A percentile compares a stretch with the other conserved stretches of the same genome.
Evolutionary conservation across 2,329 filamentous ascomycete species (phyloP).

Genomic region (Curvularia sp.): DNA sequence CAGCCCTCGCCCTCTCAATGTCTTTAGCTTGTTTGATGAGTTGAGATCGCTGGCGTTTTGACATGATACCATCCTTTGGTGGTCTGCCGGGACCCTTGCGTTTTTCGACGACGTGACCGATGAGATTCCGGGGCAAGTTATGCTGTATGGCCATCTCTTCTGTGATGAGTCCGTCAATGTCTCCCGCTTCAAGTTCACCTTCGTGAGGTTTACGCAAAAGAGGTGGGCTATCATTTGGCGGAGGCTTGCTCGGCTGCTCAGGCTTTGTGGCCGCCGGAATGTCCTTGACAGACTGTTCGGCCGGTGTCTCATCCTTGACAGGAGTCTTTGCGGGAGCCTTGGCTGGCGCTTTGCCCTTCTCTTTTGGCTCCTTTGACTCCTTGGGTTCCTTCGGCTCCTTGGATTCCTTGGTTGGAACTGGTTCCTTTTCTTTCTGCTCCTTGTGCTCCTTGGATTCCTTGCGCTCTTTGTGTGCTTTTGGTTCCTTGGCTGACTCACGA

Average conservation of each 20-base stretch:
- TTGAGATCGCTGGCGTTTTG: constrained; percentile 73
- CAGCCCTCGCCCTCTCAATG: constrained; percentile 49
- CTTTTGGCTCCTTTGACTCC: constrained; percentile 29
- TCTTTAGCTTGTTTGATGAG: constrained; percentile 67
- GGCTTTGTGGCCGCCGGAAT: constrained; percentile 37
- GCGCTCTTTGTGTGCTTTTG: constrained; percentile 15
- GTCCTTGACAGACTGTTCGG: constrained; percentile 35
- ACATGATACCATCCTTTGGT: constrained; percentile 84
- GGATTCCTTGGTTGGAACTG: constrained; percentile 20
- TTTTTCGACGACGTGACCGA: constrained; percentile 60
- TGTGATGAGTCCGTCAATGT: constrained; percentile 45
- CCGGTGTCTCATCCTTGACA: constrained; percentile 38
- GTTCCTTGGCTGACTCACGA: constrained; percentile 24
- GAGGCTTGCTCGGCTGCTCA: constrained; percentile 30
- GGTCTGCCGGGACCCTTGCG: constrained; percentile 80
- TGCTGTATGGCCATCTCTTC: constrained; percentile 52
- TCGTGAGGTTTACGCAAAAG: constrained; percentile 38
- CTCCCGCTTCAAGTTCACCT: constrained; percentile 41
- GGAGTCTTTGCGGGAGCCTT: constrained; percentile 36
- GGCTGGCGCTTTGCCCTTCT: constrained; percentile 32
- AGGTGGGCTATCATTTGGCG: constrained; percentile 39
- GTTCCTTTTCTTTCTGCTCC: constrained; percentile 27
- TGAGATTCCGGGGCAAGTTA: constrained; percentile 45
- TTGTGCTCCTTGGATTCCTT: constrained; percentile 25
- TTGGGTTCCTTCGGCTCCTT: constrained; percentile 31